Base-by-base conservation (phyloP, 2,329 filamentous ascomycete genomes). In the Penicillium sp. region DNA sequence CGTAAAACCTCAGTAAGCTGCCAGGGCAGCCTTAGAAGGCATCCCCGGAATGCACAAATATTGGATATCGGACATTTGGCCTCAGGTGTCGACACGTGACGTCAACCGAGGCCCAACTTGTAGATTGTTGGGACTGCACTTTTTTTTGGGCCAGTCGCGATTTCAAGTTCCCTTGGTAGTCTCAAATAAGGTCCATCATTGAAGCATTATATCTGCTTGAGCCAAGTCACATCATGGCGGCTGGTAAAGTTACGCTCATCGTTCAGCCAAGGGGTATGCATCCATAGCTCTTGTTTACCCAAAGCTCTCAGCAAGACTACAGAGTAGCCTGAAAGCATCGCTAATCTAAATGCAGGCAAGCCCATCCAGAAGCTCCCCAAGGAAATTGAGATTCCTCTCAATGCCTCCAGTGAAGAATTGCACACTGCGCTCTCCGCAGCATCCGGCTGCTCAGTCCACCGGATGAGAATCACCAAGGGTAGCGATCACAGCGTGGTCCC, bases 391-490 rank as follows among this genome's bases (percentile, higher is more conserved):
- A 75, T 87, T 58, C 73, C 78, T 55, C 71, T 80, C 52, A 76
- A 81, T 67, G 81, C 80, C 54, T 78, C 80, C 35, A 77, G 79
- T 23, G 75, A 80, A 50, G 80, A 86, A 58, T 78, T 89, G 53
- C 87, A 88, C 72, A 73, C 77, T 52, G 76, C 79, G 53, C 77
- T 89, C 50, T 82, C 86, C 31, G 73, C 77, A 53, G 76, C 79
- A 54, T 80, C 85, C 35, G 78, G 79, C 13, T 81, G 81, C 67
- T 83, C 83, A 5, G 73, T 84, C 42, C 81, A 88, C 68, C 83
- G 86, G 27, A 71, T 89, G 58, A 81, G 86, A 57, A 79, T 89
- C 62, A 89, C 86, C 44, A 88, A 87, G 69, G 84, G 81, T 60
- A 84, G 81, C 62, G 86, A 88, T 77, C 83, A 85, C 49, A 80